Evolutionary conservation across 441 rosid species (phyloP).

Genomic region (Pelargonium cotyledonis): DNA sequence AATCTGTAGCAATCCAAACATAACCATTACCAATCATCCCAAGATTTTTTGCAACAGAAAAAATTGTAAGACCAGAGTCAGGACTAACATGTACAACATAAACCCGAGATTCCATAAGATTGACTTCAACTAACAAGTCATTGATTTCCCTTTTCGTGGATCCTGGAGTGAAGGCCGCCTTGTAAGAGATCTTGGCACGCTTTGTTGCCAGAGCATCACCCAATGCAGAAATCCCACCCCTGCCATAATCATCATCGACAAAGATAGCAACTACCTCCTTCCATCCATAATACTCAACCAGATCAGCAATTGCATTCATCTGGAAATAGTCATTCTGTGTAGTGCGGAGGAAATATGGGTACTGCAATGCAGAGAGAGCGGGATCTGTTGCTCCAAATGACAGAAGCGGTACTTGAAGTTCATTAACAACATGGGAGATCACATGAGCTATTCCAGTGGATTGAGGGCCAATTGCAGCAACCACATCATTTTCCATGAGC

Average conservation of each 20-base stretch:
- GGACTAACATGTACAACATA: constrained; percentile 86
- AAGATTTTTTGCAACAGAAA: constrained; percentile 58
- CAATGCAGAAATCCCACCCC: constrained; percentile 62
- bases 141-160: constrained; percentile 38
- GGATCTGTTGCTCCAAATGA: constrained; percentile 92
- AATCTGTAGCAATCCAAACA: constrained; percentile 95
- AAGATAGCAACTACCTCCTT: constrained; percentile 71
- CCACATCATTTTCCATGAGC: constrained; percentile 66
- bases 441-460: constrained; percentile 86
- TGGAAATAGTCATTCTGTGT: constrained; percentile 70
- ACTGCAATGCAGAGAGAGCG: constrained; percentile 63
- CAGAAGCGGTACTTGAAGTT: constrained; percentile 78
- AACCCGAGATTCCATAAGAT: constrained; percentile 73
- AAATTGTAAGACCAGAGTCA: constrained; percentile 66
- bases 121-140: constrained; percentile 49
- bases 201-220: constrained; percentile 72
- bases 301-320: constrained; percentile 78
- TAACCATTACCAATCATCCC: constrained; percentile 64
- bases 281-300: constrained; percentile 56
- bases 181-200: constrained; percentile 65
- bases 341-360: constrained; percentile 74
- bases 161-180: constrained; percentile 64
- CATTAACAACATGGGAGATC: constrained; percentile 73
- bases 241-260: constrained; percentile 87
- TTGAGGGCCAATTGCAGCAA: constrained; percentile 82